Percentiles rank a stretch among this genome's conserved stretches.
Conservation (phyloP, 495 filamentous ascomycete genomes). For the Penicillium fimorum region DNA sequence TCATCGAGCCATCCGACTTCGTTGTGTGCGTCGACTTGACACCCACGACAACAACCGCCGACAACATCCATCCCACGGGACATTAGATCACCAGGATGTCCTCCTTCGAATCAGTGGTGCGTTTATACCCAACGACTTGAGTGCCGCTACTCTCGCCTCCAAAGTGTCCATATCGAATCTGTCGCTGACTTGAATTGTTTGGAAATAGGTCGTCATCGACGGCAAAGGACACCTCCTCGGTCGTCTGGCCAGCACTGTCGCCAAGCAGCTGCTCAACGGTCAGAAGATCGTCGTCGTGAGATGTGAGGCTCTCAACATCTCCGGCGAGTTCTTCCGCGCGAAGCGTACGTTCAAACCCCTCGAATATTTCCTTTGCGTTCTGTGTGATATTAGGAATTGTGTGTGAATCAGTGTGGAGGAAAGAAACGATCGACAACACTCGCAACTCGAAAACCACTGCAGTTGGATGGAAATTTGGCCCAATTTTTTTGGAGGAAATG, state of each 20-base stretch:
- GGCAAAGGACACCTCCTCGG: constrained; percentile 99
- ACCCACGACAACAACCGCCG: constrained; percentile 53
- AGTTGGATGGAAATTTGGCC: neutral
- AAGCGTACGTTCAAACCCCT: constrained; percentile 78
- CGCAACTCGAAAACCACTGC: neutral
- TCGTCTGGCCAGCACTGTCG: constrained; percentile 96
- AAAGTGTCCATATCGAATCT: constrained; percentile 15
- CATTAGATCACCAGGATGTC: constrained; percentile 79
- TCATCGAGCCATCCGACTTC: constrained; percentile 45
- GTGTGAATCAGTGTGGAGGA: constrained; percentile 7
- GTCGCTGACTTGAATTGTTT: constrained; percentile 33
- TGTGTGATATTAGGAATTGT: constrained; percentile 10
- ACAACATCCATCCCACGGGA: constrained; percentile 48
- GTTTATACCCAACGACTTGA: constrained; percentile 42
- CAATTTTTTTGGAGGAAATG: constrained; percentile 7
- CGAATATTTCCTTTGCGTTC: constrained; percentile 19
- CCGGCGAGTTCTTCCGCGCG: constrained; percentile 99
- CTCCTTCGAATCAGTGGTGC: constrained; percentile 93
- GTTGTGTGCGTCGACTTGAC: constrained; percentile 49
- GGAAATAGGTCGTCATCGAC: constrained; percentile 86
- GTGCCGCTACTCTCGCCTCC: constrained; percentile 8
- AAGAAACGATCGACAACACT: constrained; percentile 1
- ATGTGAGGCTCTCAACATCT: constrained; percentile 99
- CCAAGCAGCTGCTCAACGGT: constrained; percentile 98
- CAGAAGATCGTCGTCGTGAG: constrained; percentile 99